Base-by-base conservation (phyloP, 2,329 filamentous ascomycete genomes). In the Monilinia fructicola region DNA sequence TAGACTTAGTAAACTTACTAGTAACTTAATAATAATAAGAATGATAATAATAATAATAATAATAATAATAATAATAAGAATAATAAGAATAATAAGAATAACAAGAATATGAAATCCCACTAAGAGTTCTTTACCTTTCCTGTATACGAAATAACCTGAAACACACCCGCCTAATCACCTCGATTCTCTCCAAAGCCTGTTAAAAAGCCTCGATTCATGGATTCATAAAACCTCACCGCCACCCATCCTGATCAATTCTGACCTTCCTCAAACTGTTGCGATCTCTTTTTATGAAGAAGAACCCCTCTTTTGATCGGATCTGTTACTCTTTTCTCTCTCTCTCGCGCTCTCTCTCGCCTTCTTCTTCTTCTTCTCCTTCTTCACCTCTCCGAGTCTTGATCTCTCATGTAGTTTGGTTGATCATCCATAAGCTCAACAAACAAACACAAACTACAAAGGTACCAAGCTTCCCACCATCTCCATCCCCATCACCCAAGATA, bases 181-280 rank as follows among this genome's bases (percentile, higher is more conserved):
- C 56, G 42, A 59, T 48, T 59, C 4, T n/a, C 42, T 23, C 56
- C 40, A 58, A 46, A n/a, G 23, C 31, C 31, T 35, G n/a, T 23
- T 44, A 35, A 52, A 56, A 52, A 21, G 53, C 59, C 62, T 65
- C 54, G 64, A 54, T 66, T 66, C 21, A 1, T 23, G 16, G 44
- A 35, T 59, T 48, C 56, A 68, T 74, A 73, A 72, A 72, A 71
- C 72, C 70, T 71, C 71, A 71, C 70, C 71, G 71, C 71, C 69
- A 69, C 69, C 68, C 42, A 62, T 64, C 42, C 28, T 48, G 50
- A 48, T 16, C n/a, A 14, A 46, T 52, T 53, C 31, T 40, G 44
- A 50, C 59, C 46, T n/a, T 62, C 52, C 46, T 62, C 26, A 62
- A 53, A 62, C 59, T 35, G 28, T 31, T 62, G 46, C 46, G 31